A percentile compares a stretch with the other conserved stretches of the same genome.
Conservation (phyloP, 345 rosid genomes). For the Acer saccharum region DNA sequence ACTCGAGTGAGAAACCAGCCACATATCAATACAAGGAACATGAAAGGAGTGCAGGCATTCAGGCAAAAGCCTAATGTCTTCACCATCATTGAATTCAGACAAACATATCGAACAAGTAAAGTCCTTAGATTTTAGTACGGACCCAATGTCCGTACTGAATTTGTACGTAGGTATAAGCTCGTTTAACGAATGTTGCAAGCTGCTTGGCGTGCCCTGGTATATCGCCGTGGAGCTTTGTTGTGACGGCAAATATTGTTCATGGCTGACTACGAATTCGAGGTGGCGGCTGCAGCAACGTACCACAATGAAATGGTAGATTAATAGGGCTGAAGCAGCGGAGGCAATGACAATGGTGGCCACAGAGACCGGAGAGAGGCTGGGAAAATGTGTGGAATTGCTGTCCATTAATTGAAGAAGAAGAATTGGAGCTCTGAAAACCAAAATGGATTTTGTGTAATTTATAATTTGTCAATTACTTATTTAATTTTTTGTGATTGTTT, state of each 20-base stretch:
- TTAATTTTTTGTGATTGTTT: background rate
- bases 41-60: slow-evolving; percentile 41
- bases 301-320: slow-evolving; percentile 10
- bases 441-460: background rate
- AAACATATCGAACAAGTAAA: slow-evolving; percentile 34
- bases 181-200: slow-evolving; percentile 1
- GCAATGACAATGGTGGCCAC: slow-evolving; percentile 2
- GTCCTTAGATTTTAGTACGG: background rate
- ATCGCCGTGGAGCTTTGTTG: background rate
- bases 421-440: background rate
- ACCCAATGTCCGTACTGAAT: background rate
- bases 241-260: background rate
- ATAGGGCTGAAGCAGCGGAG: background rate
- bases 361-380: background rate
- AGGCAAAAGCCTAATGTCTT: slow-evolving; percentile 29
- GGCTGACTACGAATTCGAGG: background rate
- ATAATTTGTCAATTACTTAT: background rate
- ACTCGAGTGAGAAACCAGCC: slow-evolving; percentile 37
- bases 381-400: background rate
- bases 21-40: slow-evolving; percentile 39
- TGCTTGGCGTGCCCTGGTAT: background rate
- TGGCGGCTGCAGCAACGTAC: background rate
- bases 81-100: slow-evolving; percentile 35
- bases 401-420: background rate
- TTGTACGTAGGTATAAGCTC: background rate